Evolutionary conservation across 139 green algal species (phyloP), one percentile per base, ranked within the genome.

Genomic region (Asterochloris erici): DNA sequence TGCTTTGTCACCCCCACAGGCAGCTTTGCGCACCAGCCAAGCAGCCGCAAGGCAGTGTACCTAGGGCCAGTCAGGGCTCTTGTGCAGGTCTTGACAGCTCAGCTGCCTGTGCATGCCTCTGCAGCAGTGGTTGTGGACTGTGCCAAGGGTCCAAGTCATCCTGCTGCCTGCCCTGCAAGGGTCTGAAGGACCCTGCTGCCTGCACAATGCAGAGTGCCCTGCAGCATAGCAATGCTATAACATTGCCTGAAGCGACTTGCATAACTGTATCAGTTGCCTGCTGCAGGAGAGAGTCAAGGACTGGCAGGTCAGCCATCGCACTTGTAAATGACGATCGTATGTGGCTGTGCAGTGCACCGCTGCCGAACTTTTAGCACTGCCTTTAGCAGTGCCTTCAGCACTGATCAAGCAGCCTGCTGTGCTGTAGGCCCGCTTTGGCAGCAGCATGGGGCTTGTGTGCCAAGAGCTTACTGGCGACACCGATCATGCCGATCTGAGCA

Each of bases 201-300:
- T 54, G 38, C 38, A 54, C 38, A 54, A 54, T 54, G 38, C 6
- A 6, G 38, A 54, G 38, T 54, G 38, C 38, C 38, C 38, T 54
- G 38, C 38, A 54, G 38, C 38, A 54, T 54, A 6, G 38, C 38
- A 54, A 54, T 54, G 38, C 38, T 54, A 10, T 2, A 54, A 6
- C 38, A 54, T 54, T 54, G 38, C 38, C 38, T 54, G 38, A 54
- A 54, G 38, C 38, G 38, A 54, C 38, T 54, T 54, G 38, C 38
- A 54, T 54, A 6, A 54, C 38, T 54, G 38, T 6, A 54, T 54
- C 38, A 54, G 38, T 54, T 54, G 38, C 38, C 38, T 54, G 16
- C 89, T 97, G 28, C 94, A 97, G 87, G 95, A 98, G 84, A 91
- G 92, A 60, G 83, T 91, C 29, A 79, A 85, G 17, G 92, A 98